Percentiles rank a stretch among this genome's conserved stretches.
These are phyloP conservation scores for Nannochloris sp. DNA, from an alignment of 139 green algal genomes.

Conservation along the genomic window DNA sequence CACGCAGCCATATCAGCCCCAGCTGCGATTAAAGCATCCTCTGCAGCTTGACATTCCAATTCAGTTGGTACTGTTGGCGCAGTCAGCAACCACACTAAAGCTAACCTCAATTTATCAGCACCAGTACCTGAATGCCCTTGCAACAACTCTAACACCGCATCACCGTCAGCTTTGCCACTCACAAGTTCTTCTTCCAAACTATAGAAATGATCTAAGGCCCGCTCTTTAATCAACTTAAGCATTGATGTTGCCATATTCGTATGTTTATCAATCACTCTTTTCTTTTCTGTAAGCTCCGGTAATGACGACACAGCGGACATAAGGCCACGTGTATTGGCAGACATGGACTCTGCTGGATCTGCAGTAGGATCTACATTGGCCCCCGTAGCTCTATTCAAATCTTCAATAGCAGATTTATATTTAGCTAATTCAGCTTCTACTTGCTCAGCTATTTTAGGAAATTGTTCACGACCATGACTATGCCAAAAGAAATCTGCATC, in stretches of 20 bases:
- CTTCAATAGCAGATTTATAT: conserved; percentile 87
- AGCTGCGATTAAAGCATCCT: neutral
- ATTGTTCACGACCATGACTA: conserved; percentile 52
- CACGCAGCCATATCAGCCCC: conserved; percentile 74
- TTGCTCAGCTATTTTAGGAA: conserved; percentile 75
- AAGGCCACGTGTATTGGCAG: conserved; percentile 60
- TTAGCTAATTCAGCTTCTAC: conserved; percentile 64
- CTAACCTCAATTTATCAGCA: conserved; percentile 86
- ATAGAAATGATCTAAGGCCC: conserved; percentile 78
- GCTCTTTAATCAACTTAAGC: conserved; percentile 80
- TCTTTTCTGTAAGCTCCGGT: conserved; percentile 65
- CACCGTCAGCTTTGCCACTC: conserved; percentile 60
- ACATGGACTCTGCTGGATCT: conserved; percentile 17
- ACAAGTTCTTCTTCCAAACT: conserved; percentile 81
- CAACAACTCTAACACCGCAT: conserved; percentile 48
- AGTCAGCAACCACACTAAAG: conserved; percentile 80
- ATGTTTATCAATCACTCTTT: conserved; percentile 97
- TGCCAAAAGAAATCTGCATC: conserved; percentile 79
- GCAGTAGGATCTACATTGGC: conserved; percentile 30
- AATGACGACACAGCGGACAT: conserved; percentile 76
- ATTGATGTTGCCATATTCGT: conserved; percentile 90
- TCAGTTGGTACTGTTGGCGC: conserved; percentile 34
- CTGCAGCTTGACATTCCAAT: conserved; percentile 5
- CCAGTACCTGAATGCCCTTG: conserved; percentile 45
- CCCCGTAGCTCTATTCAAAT: conserved; percentile 78